Percentiles rank a stretch among this genome's conserved stretches.
phyloP scores from a whole-genome alignment of 108 stramenopile genomes.

The Fragilaria crotonensis region DNA sequence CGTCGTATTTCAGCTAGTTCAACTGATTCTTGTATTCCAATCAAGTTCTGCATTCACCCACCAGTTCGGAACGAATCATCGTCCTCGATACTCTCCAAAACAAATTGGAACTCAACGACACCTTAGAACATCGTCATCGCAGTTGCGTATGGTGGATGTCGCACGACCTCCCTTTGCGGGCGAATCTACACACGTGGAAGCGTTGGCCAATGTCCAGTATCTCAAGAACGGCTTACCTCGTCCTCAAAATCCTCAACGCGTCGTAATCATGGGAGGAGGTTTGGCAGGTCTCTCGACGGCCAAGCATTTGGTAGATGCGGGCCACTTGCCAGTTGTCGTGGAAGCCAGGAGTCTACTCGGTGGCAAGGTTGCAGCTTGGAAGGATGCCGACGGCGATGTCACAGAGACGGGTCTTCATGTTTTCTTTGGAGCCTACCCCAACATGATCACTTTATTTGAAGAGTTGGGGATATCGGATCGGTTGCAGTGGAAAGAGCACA shows the following conservation, averaged over 20 bases:
- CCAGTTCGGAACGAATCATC: too few species aligned
- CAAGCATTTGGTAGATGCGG: constrained; percentile 86
- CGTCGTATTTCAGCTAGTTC: too few species aligned
- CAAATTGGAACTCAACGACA: too few species aligned
- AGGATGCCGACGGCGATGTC: constrained; percentile 83
- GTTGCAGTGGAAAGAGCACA: constrained; percentile 93
- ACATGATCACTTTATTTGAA: constrained; percentile 86
- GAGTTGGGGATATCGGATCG: constrained; percentile 89
- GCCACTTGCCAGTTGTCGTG: constrained; percentile 72
- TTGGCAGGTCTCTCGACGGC: constrained; percentile 80
- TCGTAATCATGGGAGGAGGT: constrained; percentile 87
- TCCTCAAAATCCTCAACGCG: constrained; percentile 30
- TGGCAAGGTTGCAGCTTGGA: constrained; percentile 88
- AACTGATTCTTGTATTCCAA: too few species aligned
- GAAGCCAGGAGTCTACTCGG: constrained; percentile 77
- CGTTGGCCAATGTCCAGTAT: too few species aligned
- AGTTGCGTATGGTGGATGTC: too few species aligned
- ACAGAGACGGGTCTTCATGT: constrained; percentile 92
- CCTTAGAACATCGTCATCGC: too few species aligned
- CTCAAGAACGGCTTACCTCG: too few species aligned
- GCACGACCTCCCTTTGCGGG: too few species aligned
- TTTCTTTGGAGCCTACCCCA: constrained; percentile 95
- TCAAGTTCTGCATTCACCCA: too few species aligned
- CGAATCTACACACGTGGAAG: too few species aligned
- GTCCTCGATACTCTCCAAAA: too few species aligned